phyloP scores from a whole-genome alignment of 2,329 filamentous ascomycete species.

The Seiridium cupressi region DNA sequence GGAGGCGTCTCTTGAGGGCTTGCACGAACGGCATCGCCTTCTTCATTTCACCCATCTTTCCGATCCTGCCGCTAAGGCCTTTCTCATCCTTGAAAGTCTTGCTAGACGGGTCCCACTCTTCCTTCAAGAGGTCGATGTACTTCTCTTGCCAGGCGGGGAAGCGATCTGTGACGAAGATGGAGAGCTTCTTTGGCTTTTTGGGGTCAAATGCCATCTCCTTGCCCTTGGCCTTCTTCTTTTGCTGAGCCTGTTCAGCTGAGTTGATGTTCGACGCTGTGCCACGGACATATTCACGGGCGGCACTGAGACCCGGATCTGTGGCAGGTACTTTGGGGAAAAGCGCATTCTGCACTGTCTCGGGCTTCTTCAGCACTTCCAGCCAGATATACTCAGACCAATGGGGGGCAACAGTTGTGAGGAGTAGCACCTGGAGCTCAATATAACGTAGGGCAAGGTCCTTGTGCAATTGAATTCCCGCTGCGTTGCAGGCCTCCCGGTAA shows the following conservation, averaged over 20 bases:
- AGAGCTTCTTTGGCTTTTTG: constrained; percentile 87
- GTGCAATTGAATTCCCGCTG: constrained; percentile 83
- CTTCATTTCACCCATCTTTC: constrained; percentile 88
- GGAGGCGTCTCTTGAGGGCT: constrained; percentile 76
- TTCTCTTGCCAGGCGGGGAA: constrained; percentile 92
- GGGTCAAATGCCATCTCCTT: constrained; percentile 84
- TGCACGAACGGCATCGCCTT: constrained; percentile 98
- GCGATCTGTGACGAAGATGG: constrained; percentile 75
- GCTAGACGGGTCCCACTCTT: constrained; percentile 63
- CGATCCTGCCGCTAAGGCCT: constrained; percentile 72
- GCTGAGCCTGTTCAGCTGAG: constrained; percentile 76
- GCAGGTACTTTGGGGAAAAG: constrained; percentile 69
- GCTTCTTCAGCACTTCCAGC: constrained; percentile 82
- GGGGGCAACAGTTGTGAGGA: constrained; percentile 81
- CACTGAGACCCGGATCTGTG: constrained; percentile 66
- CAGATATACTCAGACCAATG: constrained; percentile 96
- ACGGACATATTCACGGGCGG: constrained; percentile 77
- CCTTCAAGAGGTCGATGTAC: constrained; percentile 77
- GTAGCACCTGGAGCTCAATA: constrained; percentile 80
- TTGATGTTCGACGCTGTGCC: constrained; percentile 76
- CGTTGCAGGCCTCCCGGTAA: constrained; percentile 80
- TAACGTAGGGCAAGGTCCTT: constrained; percentile 75
- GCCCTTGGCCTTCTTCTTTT: constrained; percentile 91
- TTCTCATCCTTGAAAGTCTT: constrained; percentile 68
- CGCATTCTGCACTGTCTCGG: constrained; percentile 74